Base-by-base conservation (phyloP, 2,329 filamentous ascomycete species). In the Colletotrichum musicola region DNA sequence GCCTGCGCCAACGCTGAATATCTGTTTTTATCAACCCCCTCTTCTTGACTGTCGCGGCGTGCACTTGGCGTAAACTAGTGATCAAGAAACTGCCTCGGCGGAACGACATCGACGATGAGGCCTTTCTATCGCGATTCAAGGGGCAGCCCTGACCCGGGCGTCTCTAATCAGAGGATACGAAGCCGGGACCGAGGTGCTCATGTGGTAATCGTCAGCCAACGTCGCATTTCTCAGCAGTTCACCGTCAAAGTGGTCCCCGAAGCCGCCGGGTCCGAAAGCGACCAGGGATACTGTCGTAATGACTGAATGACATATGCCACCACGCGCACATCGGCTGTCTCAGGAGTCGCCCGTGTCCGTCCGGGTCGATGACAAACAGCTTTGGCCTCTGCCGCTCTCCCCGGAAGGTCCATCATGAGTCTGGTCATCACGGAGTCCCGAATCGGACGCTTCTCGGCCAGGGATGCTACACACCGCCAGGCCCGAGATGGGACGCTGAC, bases 41-140 rank as follows among this genome's bases (percentile, higher is more conserved):
- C 62, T 18, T 68, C 54, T 65, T 60, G 44, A 50, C 44, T 46
- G 66, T 69, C 62, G 55, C 66, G 35, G 42, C 22, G 27, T 47
- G 3, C n/a, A 38, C 42, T 65, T 68, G 65, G 65, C 62, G 35
- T 38, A 13, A 27, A 54, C 38, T 40, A 38, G 7, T 18, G 27
- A 47, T 25, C 20, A 5, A 25, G 20, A 46, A 51, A 50, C 55
- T 51, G 55, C 30, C 50, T 55, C 49, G 49, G 16, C 40, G 44
- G 47, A 44, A 61, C 44, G 44, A 51, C 20, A 65, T 60, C 66
- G 56, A 46, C 56, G 49, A 63, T 40, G 64, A 54, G 38, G 14
- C 9, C 16, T 35, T 16, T 22, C 46, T 22, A 49, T n/a, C 44
- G 16, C 44, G 44, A 35, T 18, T 13, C 1, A 54, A 22, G 4